Conservation (phyloP, 1,139 yeast species). For the Zhuliangozyma parablackwelliae region DNA sequence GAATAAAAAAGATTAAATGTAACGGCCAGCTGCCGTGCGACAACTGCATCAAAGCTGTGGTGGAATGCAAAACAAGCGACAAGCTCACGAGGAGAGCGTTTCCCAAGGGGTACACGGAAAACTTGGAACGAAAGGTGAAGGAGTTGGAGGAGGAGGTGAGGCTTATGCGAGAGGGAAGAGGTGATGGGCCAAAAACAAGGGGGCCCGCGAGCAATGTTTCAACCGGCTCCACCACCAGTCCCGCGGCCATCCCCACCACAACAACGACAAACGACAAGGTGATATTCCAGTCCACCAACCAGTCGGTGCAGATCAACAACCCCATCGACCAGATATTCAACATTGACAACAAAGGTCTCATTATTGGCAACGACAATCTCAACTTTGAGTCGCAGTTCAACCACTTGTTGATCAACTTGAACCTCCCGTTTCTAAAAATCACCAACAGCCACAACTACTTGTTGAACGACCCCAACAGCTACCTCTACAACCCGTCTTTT, state of each 20-base stretch:
- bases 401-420: constrained; percentile 41
- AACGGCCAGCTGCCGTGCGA: constrained; percentile 70
- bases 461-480: constrained; percentile 42
- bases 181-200: neutral
- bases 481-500: constrained; percentile 41
- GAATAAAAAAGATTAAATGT: constrained; percentile 73
- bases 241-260: constrained; percentile 4
- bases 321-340: constrained; percentile 49
- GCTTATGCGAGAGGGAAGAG: constrained; percentile 20
- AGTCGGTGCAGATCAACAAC: constrained; percentile 33
- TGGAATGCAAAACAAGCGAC: constrained; percentile 68
- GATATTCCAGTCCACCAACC: constrained; percentile 12
- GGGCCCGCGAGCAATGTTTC: too few species aligned
- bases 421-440: constrained; percentile 43
- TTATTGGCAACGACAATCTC: constrained; percentile 46
- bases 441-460: constrained; percentile 45
- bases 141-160: constrained; percentile 58
- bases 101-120: constrained; percentile 74
- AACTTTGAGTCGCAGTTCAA: constrained; percentile 49
- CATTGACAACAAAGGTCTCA: constrained; percentile 41
- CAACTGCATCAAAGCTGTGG: constrained; percentile 60
- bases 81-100: constrained; percentile 68
- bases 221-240: neutral
- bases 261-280: constrained; percentile 12
- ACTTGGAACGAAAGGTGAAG: constrained; percentile 58